phyloP scores from a whole-genome alignment of 1,284 basidiomycete species.

The Moniliella sp. region DNA sequence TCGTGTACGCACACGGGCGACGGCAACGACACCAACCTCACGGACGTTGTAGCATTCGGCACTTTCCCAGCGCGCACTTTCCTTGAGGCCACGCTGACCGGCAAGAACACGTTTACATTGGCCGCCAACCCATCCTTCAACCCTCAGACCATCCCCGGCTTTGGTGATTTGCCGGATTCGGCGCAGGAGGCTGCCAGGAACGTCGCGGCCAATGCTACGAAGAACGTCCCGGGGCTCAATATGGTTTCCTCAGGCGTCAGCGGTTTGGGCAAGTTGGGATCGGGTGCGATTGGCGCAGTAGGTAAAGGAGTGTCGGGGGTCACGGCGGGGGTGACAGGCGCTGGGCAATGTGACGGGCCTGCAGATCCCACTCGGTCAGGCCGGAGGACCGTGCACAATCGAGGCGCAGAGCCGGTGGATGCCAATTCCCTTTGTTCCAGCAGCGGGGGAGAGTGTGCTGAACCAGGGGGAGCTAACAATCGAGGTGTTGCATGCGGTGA shows the following conservation, averaged over 20 bases:
- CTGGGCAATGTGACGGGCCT: slow-evolving; percentile 46
- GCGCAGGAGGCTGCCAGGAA: too few species aligned
- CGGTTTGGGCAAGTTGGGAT: too few species aligned
- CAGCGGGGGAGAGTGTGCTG: slow-evolving; percentile 74
- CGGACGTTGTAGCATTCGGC: slow-evolving; percentile 17
- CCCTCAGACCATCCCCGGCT: too few species aligned
- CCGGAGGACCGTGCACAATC: slow-evolving; percentile 18
- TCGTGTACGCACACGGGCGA: slow-evolving; percentile 66
- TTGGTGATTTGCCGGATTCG: too few species aligned
- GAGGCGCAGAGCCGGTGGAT: slow-evolving; percentile 42
- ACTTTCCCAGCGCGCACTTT: slow-evolving; percentile 28
- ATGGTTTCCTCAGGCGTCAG: too few species aligned
- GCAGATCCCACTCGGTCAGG: slow-evolving; percentile 40
- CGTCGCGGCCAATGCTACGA: too few species aligned
- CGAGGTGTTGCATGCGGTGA: slow-evolving; percentile 55
- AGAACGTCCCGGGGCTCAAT: too few species aligned
- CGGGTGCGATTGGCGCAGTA: too few species aligned
- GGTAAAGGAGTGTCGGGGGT: too few species aligned
- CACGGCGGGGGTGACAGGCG: too few species aligned
- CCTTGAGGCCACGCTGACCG: slow-evolving; percentile 26
- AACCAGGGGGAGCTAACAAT: slow-evolving; percentile 72
- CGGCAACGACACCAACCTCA: slow-evolving; percentile 16
- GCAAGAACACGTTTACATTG: too few species aligned
- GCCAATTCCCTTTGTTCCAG: slow-evolving; percentile 67
- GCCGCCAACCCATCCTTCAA: too few species aligned